Base-by-base conservation (phyloP, 129 eudicot species). In the Dittrichia graveolens region DNA sequence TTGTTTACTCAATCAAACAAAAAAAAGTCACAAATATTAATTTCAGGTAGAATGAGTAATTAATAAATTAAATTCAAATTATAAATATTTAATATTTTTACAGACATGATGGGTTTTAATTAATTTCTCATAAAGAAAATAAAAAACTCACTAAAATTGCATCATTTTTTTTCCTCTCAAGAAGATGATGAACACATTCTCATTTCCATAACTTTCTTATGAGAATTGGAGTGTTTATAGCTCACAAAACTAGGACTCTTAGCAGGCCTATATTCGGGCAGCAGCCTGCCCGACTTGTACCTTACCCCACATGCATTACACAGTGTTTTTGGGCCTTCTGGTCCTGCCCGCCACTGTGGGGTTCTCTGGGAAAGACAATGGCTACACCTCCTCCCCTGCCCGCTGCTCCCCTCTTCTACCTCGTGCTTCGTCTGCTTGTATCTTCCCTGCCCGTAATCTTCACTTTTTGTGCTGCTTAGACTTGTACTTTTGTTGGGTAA, bases 241-340 rank as follows among this genome's bases (percentile, higher is more conserved):
- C 84, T 84, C 46, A 81, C 85, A 81, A 86, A 86, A 69, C 77
- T 79, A 6, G 87, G 87, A 64, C 83, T 86, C 35, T 77, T 77
- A n/a, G 86, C 91, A 9, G 91, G 88, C 74, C 88, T 67, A 57
- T 86, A 86, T 65, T 86, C 91, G 70, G 80, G 88, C 74, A 86
- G 58, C 82, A 86, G 34, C 75, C 84, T 59, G 69, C 91, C 91
- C 55, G 88, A 80, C 61, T 83, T 83, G 74, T 83, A 83, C 72
- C 91, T 83, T 16, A 86, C 91, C 49, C 91, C 91, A 71, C 91
- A 86, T 15, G 91, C 91, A 75, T 86, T 86, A 47, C 91, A 86
- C 52, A 86, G 72, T 58, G 91, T 86, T 50, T 80, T 86, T 41
- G 86, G 88, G 24, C 86, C 92, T 55, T 34, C 41, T 8, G 88